Evolutionary conservation across 495 filamentous ascomycete species (phyloP), one percentile per base, ranked within the genome.

Genomic region (Tuber indicum): DNA sequence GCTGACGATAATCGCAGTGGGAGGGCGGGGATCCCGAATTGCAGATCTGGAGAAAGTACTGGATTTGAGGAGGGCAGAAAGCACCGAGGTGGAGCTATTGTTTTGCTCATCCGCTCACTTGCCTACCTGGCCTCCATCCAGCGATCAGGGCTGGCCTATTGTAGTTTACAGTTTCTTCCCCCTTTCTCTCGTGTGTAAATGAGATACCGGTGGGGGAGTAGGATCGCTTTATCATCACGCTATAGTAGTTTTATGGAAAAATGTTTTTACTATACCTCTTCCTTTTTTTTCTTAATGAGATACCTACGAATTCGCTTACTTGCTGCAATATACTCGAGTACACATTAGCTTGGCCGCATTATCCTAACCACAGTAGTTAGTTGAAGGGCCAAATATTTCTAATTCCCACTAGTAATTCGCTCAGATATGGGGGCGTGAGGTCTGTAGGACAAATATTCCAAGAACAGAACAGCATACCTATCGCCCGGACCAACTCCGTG

Each of bases 21-120:
- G 82, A 86, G 71, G 91, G 91, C 0, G 85, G 82, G 46, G 87
- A 90, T 32, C 86, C 87, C 26, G 87, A 88, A 70, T 86, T 84
- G 80, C 79, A 85, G 76, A 84, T 93, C 43, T 96, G 92, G 92
- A 86, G 85, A 10, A 88, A 87, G 79, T 92, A 91, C 78, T 97
- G 94, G 94, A 84, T 90, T 76, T 94, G 82, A 85, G 70, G 69
- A 71, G 46, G 71, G 10, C n/a, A 66, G 32, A 44, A 62, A 6
- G 17, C 16, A 41, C 43, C 42, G 14, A 9, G 7, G 47, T 72
- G 43, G 44, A 75, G 32, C 66, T 19, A 77, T n/a, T 39, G 44
- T 44, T 41, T 41, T 73, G 71, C 36, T 74, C 74, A 23, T 66
- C 26, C n/a, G 52, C 26, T 39, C 39, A 69, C 41, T 66, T 66